Base-by-base conservation (phyloP, 2,329 filamentous ascomycete genomes). In the Akanthomyces lecanii region DNA sequence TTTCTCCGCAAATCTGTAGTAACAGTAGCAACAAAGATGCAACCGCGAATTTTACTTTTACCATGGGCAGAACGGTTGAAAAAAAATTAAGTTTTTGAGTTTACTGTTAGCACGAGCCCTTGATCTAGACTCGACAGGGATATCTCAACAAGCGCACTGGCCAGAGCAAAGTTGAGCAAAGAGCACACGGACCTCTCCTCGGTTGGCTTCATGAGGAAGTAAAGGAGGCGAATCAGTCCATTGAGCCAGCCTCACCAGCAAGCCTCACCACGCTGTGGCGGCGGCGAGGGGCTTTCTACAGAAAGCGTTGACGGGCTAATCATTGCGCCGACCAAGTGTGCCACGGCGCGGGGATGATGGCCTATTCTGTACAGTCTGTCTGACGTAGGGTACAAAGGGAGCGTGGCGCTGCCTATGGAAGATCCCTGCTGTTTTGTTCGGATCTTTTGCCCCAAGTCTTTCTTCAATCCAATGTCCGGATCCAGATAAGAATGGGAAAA, bases 261-360 rank as follows among this genome's bases (percentile, higher is more conserved):
- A 40, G 33, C 33, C 33, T 36, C 33, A 8, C 10, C 33, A 36
- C 6, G 7, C 10, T 7, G 33, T 30, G 28, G 28, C 28, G 28
- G 28, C 28, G 51, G 33, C n/a, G 33, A 14, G 7, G 23, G 38
- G 38, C 7, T 28, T 11, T 30, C 38, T 36, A 30, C 21, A 48
- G 23, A 5, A 40, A 40, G 44, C 25, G 36, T 16, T 30, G 21
- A 10, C 57, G 57, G 47, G 57, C 57, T 23, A 60, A 60, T 36
- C 16, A 51, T 60, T 51, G 57, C 45, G 23, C 57, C 57, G 54
- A 40, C 16, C 38, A 58, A 11, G 5, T 33, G n/a, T 38, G 54
- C 18, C 16, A 10, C 30, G 8, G 45, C 23, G 33, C 16, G n/a
- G 38, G n/a, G 38, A n/a, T 7, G 14, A 28, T 23, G 56, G 23